A percentile compares a stretch with the other conserved stretches of the same genome.
These are phyloP conservation scores for Apiotrichum gamsii DNA, from an alignment of 1,284 basidiomycete genomes.

Conservation along the genomic window DNA sequence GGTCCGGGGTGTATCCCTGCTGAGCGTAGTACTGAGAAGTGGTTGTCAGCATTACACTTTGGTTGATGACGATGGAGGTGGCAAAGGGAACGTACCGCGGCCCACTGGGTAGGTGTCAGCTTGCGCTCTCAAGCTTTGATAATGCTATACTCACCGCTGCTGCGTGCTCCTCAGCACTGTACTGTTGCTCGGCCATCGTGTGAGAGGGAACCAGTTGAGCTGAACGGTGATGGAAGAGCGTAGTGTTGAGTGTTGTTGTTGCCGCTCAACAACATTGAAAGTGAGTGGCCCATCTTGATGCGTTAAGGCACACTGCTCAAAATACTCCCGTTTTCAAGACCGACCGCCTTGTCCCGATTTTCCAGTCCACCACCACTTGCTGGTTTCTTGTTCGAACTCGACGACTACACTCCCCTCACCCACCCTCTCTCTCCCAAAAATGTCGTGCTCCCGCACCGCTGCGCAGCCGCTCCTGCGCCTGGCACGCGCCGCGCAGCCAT, in stretches of 20 bases:
- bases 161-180: slow-evolving; percentile 32
- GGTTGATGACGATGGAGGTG: not conserved
- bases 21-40: slow-evolving; percentile 48
- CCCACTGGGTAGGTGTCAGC: slow-evolving; percentile 26
- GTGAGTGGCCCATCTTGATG: no score
- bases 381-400: not conserved
- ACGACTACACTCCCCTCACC: slow-evolving; percentile 2
- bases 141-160: slow-evolving; percentile 30
- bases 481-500: not conserved
- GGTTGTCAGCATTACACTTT: not conserved
- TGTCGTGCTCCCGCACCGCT: slow-evolving; percentile 8
- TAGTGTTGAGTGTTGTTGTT: not conserved
- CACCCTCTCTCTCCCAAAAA: slow-evolving; percentile 13
- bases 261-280: no score
- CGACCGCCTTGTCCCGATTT: not conserved
- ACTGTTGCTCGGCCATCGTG: slow-evolving; percentile 5
- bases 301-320: no score
- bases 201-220: no score
- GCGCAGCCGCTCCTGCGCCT: slow-evolving; percentile 8
- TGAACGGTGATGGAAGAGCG: not conserved
- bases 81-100: slow-evolving; percentile 21
- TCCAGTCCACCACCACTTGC: not conserved
- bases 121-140: not conserved
- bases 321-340: no score
- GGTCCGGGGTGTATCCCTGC: slow-evolving; percentile 42